phyloP scores from a whole-genome alignment of 495 filamentous ascomycete genomes.

The Penicillium manginii region DNA sequence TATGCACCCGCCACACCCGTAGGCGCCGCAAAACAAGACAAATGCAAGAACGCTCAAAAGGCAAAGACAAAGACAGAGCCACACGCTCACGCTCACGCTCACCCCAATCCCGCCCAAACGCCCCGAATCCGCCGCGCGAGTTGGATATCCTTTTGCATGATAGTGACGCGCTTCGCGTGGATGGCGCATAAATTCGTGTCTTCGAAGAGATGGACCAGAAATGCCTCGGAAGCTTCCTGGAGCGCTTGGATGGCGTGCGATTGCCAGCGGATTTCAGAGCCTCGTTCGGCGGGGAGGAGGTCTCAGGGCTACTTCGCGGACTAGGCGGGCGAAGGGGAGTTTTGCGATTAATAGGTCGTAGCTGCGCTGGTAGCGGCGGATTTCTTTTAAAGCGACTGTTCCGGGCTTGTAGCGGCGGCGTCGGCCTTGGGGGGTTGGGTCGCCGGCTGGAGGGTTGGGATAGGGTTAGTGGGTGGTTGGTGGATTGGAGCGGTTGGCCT shows the following conservation, averaged over 20 bases:
- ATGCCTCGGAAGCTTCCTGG: slow-evolving; percentile 91
- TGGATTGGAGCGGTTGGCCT: neutral
- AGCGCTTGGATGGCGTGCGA: slow-evolving; percentile 87
- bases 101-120: slow-evolving; percentile 60
- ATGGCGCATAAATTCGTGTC: slow-evolving; percentile 95
- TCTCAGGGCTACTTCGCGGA: slow-evolving; percentile 83
- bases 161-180: slow-evolving; percentile 93
- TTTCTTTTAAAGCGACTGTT: slow-evolving; percentile 83
- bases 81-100: neutral
- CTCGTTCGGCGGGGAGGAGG: slow-evolving; percentile 50
- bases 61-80: too few relatives aligned
- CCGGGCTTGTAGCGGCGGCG: slow-evolving; percentile 81
- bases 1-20: too few relatives aligned
- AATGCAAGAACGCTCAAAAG: too few relatives aligned
- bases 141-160: slow-evolving; percentile 97
- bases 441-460: slow-evolving; percentile 57
- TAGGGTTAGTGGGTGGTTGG: slow-evolving; percentile 6
- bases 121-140: slow-evolving; percentile 82
- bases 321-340: slow-evolving; percentile 83
- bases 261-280: slow-evolving; percentile 81
- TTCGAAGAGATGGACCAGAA: slow-evolving; percentile 91
- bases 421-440: slow-evolving; percentile 65
- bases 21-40: too few relatives aligned
- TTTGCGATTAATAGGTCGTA: slow-evolving; percentile 83
- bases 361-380: slow-evolving; percentile 78